Percentiles rank a stretch among this genome's conserved stretches.
These are phyloP conservation scores for Paracorniculantispora psalliotae DNA, from an alignment of 2,329 filamentous ascomycete species.

Conservation along the genomic window DNA sequence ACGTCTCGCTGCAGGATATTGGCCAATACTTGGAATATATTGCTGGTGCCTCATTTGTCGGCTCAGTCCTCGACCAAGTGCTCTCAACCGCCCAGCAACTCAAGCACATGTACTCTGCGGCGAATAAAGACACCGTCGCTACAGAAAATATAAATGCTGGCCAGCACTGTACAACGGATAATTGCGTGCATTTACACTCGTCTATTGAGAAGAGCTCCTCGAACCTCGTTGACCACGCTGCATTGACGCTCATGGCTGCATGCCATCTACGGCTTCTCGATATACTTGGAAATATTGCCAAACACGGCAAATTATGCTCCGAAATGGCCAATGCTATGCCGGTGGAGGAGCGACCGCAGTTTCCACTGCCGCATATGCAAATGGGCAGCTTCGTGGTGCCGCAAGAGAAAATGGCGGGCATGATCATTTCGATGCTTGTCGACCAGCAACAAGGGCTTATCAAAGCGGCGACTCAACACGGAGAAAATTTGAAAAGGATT, in stretches of 20 bases:
- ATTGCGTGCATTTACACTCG: not conserved
- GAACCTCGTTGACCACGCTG: constrained; percentile 27
- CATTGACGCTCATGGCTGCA: constrained; percentile 32
- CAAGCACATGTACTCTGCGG: not conserved
- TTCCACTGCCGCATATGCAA: constrained; percentile 35
- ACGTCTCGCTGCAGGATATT: constrained; percentile 22
- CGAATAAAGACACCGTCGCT: not conserved
- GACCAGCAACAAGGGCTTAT: constrained; percentile 26
- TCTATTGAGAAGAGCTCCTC: not conserved
- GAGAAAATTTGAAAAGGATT: not conserved
- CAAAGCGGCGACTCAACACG: constrained; percentile 15
- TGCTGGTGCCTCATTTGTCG: constrained; percentile 18
- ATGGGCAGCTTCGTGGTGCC: constrained; percentile 35
- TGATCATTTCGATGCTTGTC: constrained; percentile 28
- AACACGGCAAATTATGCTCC: constrained; percentile 28
- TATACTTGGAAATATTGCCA: constrained; percentile 30
- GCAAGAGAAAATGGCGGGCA: constrained; percentile 27
- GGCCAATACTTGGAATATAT: constrained; percentile 21
- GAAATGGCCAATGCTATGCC: constrained; percentile 25
- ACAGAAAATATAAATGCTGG: not conserved
- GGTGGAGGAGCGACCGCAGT: constrained; percentile 23
- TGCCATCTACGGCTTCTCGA: constrained; percentile 35
- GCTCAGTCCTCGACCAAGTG: constrained; percentile 19
- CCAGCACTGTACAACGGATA: not conserved
- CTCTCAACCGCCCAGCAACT: not conserved